Percentiles rank a stretch among this genome's conserved stretches.
Conservation (phyloP, 2,329 filamentous ascomycete genomes). For the Cytospora paraplurivora region DNA sequence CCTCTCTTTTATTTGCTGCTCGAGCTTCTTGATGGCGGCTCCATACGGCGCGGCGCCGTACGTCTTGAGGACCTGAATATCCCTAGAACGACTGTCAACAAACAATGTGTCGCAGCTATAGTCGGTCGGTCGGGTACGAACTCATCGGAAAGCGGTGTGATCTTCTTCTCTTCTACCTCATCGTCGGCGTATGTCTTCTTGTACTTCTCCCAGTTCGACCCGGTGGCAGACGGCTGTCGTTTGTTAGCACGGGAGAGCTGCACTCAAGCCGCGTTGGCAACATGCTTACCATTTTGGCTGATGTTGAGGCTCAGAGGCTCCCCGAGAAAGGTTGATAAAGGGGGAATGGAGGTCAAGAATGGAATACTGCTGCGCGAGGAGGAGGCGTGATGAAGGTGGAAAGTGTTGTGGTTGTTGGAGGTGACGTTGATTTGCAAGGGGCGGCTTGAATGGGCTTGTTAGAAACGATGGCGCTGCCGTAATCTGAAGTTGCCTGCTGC, state of each 20-base stretch:
- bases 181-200: slow-evolving; percentile 96
- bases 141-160: slow-evolving; percentile 95
- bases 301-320: slow-evolving; percentile 19
- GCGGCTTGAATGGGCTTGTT: slow-evolving; percentile 18
- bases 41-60: slow-evolving; percentile 97
- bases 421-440: slow-evolving; percentile 18
- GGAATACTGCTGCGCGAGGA: slow-evolving; percentile 37
- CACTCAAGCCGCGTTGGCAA: slow-evolving; percentile 12
- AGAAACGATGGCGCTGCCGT: slow-evolving; percentile 26
- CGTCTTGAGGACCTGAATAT: slow-evolving; percentile 98
- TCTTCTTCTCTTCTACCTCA: slow-evolving; percentile 99
- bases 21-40: slow-evolving; percentile 90
- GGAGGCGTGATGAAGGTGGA: slow-evolving; percentile 31
- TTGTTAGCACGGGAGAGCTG: slow-evolving; percentile 35
- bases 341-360: slow-evolving; percentile 9
- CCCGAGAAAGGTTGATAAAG: slow-evolving; percentile 5
- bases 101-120: slow-evolving; percentile 13
- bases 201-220: slow-evolving; percentile 97
- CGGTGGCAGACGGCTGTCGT: slow-evolving; percentile 88
- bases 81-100: slow-evolving; percentile 57
- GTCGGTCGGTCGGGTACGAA: slow-evolving; percentile 1
- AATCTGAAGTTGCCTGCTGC: slow-evolving; percentile 28
- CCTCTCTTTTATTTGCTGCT: slow-evolving; percentile 99
- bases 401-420: slow-evolving; percentile 10
- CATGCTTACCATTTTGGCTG: slow-evolving; percentile 46